Evolutionary conservation across 192 early-diverging fungal genomes (phyloP).

Genomic region (Phlyctochytrium bullatum): DNA sequence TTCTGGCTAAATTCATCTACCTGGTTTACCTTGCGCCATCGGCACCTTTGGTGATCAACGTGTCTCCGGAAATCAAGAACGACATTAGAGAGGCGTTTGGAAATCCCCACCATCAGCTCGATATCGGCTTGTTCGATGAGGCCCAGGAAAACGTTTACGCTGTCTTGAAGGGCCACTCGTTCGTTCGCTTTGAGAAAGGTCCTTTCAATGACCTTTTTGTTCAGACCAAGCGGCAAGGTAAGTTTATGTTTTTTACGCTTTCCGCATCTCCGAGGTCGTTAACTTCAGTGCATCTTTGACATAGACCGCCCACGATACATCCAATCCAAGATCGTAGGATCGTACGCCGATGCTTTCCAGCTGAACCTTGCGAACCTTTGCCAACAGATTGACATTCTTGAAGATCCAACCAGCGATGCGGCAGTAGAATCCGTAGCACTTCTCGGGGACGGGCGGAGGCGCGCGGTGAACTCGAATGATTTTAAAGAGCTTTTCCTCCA

Average conservation of each 20-base stretch:
- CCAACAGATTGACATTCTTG: conserved; percentile 1
- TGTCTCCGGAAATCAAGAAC: conserved; percentile 65
- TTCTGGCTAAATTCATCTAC: conserved; percentile 59
- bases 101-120: conserved; percentile 19
- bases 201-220: conserved; percentile 40
- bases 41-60: conserved; percentile 71
- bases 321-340: not conserved
- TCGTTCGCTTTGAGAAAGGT: conserved; percentile 68
- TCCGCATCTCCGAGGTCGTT: conserved; percentile 1
- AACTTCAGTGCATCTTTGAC: conserved; percentile 14
- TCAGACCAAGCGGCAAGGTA: conserved; percentile 48
- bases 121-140: conserved; percentile 75
- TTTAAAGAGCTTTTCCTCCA: conserved; percentile 38
- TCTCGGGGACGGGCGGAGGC: not conserved
- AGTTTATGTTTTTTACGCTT: conserved; percentile 10
- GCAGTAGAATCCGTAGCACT: not conserved
- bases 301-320: conserved; percentile 1
- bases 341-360: not conserved
- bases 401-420: conserved; percentile 12
- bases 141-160: conserved; percentile 75
- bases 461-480: conserved; percentile 7
- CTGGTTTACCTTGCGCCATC: conserved; percentile 66
- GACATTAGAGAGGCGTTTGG: conserved; percentile 45
- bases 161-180: conserved; percentile 70
- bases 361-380: not conserved